These are phyloP conservation scores for Talaromyces funiculosus DNA, from an alignment of 2,329 filamentous ascomycete genomes.

Conservation along the genomic window DNA sequence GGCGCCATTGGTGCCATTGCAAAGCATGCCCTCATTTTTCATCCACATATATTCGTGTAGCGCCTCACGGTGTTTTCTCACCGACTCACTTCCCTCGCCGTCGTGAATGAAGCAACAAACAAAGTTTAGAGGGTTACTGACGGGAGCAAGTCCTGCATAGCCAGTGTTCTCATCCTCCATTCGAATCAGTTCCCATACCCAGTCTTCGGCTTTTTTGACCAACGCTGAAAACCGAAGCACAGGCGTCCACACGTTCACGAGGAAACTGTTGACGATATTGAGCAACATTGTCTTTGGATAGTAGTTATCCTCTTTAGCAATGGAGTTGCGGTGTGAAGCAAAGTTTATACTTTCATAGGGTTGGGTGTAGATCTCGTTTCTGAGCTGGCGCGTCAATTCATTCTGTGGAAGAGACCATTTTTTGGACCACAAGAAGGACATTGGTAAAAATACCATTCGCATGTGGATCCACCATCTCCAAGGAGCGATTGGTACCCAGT, in stretches of 20 bases:
- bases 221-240: conserved; percentile 64
- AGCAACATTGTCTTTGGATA: conserved; percentile 85
- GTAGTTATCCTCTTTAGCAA: conserved; percentile 76
- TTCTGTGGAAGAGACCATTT: conserved; percentile 72
- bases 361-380: conserved; percentile 76
- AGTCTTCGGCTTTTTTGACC: conserved; percentile 67
- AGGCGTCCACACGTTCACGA: conserved; percentile 75
- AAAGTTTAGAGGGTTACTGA: conserved; percentile 88
- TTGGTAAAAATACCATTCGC: conserved; percentile 89
- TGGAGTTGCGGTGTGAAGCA: conserved; percentile 71
- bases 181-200: conserved; percentile 75
- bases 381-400: conserved; percentile 64
- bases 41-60: conserved; percentile 87
- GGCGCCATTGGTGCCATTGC: conserved; percentile 96
- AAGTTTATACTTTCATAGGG: conserved; percentile 75
- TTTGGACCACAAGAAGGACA: conserved; percentile 85
- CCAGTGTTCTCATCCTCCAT: conserved; percentile 93
- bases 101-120: conserved; percentile 78
- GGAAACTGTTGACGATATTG: conserved; percentile 68
- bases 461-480: conserved; percentile 99
- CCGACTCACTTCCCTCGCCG: conserved; percentile 65
- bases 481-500: conserved; percentile 83
- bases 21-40: conserved; percentile 84
- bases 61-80: conserved; percentile 72
- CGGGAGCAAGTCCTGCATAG: conserved; percentile 77